Conservation (phyloP, 805 yeast genomes). For the Geotrichum ghanense region DNA sequence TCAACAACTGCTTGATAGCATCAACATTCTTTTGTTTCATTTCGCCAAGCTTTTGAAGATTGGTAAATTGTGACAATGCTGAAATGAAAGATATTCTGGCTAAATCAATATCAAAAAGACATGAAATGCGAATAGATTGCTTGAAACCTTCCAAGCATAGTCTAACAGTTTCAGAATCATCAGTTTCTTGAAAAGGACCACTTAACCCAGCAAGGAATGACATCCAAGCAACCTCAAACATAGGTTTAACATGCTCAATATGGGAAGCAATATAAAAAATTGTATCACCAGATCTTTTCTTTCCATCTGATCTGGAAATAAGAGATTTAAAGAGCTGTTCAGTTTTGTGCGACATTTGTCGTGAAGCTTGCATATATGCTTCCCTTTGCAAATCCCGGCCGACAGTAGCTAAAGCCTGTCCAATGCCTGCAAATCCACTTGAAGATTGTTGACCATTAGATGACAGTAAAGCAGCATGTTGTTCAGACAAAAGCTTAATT, state of each 20-base stretch:
- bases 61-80: slow-evolving; percentile 79
- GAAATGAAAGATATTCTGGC: slow-evolving; percentile 85
- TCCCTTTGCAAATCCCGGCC: slow-evolving; percentile 59
- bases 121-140: slow-evolving; percentile 69
- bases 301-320: slow-evolving; percentile 28
- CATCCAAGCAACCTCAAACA: slow-evolving; percentile 96
- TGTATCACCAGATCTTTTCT: slow-evolving; percentile 10
- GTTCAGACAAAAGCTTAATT: slow-evolving; percentile 86
- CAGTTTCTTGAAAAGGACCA: slow-evolving; percentile 81
- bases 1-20: slow-evolving; percentile 65
- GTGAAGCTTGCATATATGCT: slow-evolving; percentile 86
- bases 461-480: slow-evolving; percentile 76
- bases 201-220: slow-evolving; percentile 89
- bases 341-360: slow-evolving; percentile 81
- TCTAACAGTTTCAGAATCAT: slow-evolving; percentile 45
- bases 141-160: slow-evolving; percentile 76
- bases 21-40: slow-evolving; percentile 69
- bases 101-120: slow-evolving; percentile 70
- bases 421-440: slow-evolving; percentile 22
- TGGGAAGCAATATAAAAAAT: slow-evolving; percentile 75
- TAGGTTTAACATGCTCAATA: slow-evolving; percentile 81
- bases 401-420: slow-evolving; percentile 36
- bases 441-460: slow-evolving; percentile 36
- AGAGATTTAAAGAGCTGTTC: slow-evolving; percentile 67
- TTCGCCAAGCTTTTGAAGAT: slow-evolving; percentile 66